phyloP scores from a whole-genome alignment of 73 alveolate genomes.

The Paramecium sonneborni region DNA sequence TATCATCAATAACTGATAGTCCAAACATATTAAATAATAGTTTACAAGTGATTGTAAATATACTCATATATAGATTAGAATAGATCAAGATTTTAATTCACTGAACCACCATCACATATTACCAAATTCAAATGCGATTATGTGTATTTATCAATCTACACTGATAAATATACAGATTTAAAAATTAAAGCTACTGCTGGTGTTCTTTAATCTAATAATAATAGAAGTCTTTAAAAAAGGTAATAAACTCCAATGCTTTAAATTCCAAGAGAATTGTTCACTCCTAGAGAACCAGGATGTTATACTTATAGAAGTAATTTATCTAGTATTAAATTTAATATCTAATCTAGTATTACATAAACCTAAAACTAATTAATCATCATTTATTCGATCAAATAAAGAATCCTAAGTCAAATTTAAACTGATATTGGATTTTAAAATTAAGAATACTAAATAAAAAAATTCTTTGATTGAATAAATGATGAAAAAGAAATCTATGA shows the following conservation, averaged over 20 bases:
- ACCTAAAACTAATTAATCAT: not conserved
- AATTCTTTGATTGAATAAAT: not conserved
- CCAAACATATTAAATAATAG: slow-evolving; percentile 38
- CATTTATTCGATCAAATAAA: not conserved
- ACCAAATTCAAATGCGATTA: slow-evolving; percentile 15
- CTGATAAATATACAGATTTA: slow-evolving; percentile 40
- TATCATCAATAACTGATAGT: slow-evolving; percentile 13
- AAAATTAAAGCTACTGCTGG: not conserved
- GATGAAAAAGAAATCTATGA: not conserved
- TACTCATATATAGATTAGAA: not conserved
- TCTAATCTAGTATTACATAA: not conserved
- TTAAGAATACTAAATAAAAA: not conserved
- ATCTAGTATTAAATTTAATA: not conserved
- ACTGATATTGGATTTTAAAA: not conserved
- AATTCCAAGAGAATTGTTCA: not conserved
- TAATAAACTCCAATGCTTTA: not conserved
- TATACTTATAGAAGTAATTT: not conserved
- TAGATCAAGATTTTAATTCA: slow-evolving; percentile 17
- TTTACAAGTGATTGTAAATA: slow-evolving; percentile 6
- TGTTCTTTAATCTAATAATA: not conserved
- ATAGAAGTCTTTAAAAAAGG: not conserved
- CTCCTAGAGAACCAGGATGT: slow-evolving; percentile 38
- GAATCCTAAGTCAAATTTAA: not conserved
- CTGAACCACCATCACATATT: slow-evolving; percentile 54
- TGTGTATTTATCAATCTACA: not conserved